Base-by-base conservation (phyloP, 1,139 yeast species). In the Saccharomyces hybrid region DNA sequence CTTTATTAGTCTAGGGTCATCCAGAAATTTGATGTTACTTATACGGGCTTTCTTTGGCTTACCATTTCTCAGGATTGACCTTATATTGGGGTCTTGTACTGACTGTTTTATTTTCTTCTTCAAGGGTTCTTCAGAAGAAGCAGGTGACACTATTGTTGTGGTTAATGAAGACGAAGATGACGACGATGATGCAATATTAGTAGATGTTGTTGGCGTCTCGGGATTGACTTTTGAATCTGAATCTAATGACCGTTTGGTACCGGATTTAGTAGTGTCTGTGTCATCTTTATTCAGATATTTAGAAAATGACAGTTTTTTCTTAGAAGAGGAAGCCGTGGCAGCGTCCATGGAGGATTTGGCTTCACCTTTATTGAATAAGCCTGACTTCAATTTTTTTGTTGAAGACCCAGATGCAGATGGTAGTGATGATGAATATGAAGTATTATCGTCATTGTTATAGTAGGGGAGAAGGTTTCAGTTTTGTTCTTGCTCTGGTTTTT, bases 241-340 rank as follows among this genome's bases (percentile, higher is more conserved):
- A 1, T 54, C 48, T 5, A 53, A 41, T 3, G 55, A 13, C 38
- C 65, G 60, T 47, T 65, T 63, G 23, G 55, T 58, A 25, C 53
- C 58, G 4, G 51, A 57, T 46, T 56, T 52, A 1, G 53, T 34
- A 20, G 51, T 47, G 16, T 42, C 56, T 34, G 52, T 44, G 13
- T 66, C 67, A 26, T 64, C 67, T 53, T 67, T 68, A 42, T 67
- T 67, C 48, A 67, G 50, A 52, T 68, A 68, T 51, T 63, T 67
- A 0, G 70, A 64, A 51, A 68, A 68, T n/a, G 71, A 66, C 25
- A 68, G 66, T 55, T 67, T 67, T 53, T 68, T 68, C 54, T 65
- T 65, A 9, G 59, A 38, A 38, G 44, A 38, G 6, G 44, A 7
- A 20, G 56, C 23, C 4, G 61, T 16, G 52, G 47, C 23, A 9